These are phyloP conservation scores for Aspergillus bertholletiae DNA, from an alignment of 495 filamentous ascomycete species.

Conservation along the genomic window DNA sequence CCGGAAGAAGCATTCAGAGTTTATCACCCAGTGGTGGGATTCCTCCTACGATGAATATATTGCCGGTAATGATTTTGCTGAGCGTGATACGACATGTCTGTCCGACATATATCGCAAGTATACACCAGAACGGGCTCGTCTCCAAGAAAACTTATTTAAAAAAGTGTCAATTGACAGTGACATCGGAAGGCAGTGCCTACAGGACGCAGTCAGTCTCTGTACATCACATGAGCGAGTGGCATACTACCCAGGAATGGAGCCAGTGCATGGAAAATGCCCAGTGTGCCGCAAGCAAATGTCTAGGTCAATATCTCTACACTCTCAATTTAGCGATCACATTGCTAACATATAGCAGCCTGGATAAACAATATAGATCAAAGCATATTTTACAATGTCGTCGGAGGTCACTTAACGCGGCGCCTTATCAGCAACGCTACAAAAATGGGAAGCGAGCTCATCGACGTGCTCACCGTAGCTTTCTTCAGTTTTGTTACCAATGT, in stretches of 20 bases:
- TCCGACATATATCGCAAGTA: constrained; percentile 20
- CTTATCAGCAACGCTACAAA: constrained; percentile 19
- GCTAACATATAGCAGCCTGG: constrained; percentile 9
- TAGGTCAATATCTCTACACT: background rate
- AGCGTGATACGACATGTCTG: constrained; percentile 16
- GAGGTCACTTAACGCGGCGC: constrained; percentile 12
- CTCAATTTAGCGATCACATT: background rate
- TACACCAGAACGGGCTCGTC: constrained; percentile 9
- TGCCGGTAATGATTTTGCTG: constrained; percentile 9
- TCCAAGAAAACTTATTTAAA: constrained; percentile 13
- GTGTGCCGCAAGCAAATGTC: constrained; percentile 5
- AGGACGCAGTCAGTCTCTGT: constrained; percentile 16
- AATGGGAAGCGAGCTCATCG: constrained; percentile 20
- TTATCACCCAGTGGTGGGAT: constrained; percentile 20
- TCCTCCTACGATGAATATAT: constrained; percentile 17
- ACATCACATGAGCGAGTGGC: constrained; percentile 13
- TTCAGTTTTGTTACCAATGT: constrained; percentile 20
- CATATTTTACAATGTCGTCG: constrained; percentile 21
- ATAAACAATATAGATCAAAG: constrained; percentile 12
- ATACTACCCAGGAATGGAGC: constrained; percentile 14
- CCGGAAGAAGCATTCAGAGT: constrained; percentile 6
- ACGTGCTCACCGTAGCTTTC: constrained; percentile 10
- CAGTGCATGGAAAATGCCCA: constrained; percentile 10
- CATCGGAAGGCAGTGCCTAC: constrained; percentile 11
- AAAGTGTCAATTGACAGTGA: constrained; percentile 15